Percentiles rank a stretch among this genome's conserved stretches.
Evolutionary conservation across 1,284 basidiomycete genomes (phyloP).

Genomic region (Trichosporon ovoides): DNA sequence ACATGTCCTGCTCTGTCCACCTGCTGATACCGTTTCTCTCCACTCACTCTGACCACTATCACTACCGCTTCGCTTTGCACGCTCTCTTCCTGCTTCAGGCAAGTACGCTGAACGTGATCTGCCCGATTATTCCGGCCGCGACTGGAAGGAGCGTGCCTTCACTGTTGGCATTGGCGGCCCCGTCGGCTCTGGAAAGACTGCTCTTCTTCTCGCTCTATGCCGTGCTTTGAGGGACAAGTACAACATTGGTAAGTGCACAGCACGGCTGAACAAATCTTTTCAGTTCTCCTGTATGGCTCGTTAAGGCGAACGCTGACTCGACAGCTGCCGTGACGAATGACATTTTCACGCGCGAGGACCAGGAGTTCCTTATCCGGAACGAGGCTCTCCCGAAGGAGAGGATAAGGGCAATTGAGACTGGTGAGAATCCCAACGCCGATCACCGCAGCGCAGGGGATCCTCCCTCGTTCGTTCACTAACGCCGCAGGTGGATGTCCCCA

Average conservation of each 20-base stretch:
- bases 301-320: background rate
- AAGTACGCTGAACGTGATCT: conserved; percentile 89
- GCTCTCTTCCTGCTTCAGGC: conserved; percentile 55
- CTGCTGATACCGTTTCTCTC: background rate
- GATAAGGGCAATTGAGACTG: conserved; percentile 93
- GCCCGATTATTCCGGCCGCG: conserved; percentile 75
- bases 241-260: conserved; percentile 70
- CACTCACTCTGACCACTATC: background rate
- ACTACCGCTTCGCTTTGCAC: background rate
- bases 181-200: conserved; percentile 97
- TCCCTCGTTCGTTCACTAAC: background rate
- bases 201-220: conserved; percentile 88
- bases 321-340: conserved; percentile 90
- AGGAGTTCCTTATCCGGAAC: conserved; percentile 93
- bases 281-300: no score
- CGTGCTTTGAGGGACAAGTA: conserved; percentile 70
- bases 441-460: background rate
- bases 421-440: conserved; percentile 18
- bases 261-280: background rate
- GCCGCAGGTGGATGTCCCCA: conserved; percentile 77
- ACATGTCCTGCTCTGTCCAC: no score
- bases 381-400: conserved; percentile 75
- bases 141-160: conserved; percentile 91
- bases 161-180: conserved; percentile 96
- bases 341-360: conserved; percentile 95